Base-by-base conservation (phyloP, 2,329 filamentous ascomycete genomes). In the Ascosphaera pollenicola region DNA sequence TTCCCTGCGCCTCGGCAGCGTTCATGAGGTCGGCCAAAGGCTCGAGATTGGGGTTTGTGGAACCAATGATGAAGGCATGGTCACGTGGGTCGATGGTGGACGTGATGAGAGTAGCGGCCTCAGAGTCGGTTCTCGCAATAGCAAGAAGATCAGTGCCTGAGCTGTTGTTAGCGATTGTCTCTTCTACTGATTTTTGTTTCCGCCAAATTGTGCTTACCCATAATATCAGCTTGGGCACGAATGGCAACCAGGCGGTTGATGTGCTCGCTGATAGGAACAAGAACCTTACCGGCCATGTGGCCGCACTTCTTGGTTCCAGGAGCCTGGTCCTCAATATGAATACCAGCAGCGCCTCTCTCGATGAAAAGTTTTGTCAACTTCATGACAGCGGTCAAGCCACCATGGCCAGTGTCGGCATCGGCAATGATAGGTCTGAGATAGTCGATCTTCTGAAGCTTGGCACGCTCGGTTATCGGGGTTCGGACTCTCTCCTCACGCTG, bases 231-330 rank as follows among this genome's bases (percentile, higher is more conserved):
- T 63, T 98, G 89, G 3, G 89, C 87, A 43, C 89, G 78, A 57
- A 98, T 95, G 49, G 89, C 85, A 38, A 98, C 84, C 40, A 98
- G 69, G 40, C 89, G 78, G 66, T 94, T 95, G 64, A 95, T 94
- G 66, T 98, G 89, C 65, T 98, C 89, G 61, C 75, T 81, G 55
- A 94, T 91, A 38, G 89, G 89, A 39, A 98, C 89, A 43, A 98
- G 68, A 35, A 95, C 89, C 65, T 95, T 95, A 54, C 89, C 89
- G 47, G 89, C 89, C 89, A 95, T 95, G 64, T 95, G 89, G 46
- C 89, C 89, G 59, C 89, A 98, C 72, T 98, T 98, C 73, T 98
- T 98, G 38, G 89, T 95, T 40, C 89, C 89, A 2, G 89, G 87
- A 3, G 89, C 87, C 62, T 95, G 89, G 58, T 98, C 89, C 63